Conservation (phyloP, 495 filamentous ascomycete species). For the Entonaema liquescens region DNA sequence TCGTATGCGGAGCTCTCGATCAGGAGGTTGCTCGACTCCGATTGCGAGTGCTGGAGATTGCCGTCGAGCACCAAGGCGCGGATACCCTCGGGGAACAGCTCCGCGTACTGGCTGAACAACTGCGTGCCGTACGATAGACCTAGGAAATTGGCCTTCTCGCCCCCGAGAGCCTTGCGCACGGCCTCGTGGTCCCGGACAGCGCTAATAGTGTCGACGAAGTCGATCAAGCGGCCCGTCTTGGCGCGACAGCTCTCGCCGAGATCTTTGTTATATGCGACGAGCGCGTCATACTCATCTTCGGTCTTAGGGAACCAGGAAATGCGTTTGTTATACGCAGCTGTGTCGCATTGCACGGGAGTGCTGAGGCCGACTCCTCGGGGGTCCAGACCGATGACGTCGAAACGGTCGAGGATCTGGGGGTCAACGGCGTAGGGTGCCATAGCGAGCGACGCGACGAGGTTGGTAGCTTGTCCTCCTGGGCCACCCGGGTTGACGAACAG, state of each 20-base stretch:
- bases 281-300: slow-evolving; percentile 42
- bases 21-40: slow-evolving; percentile 42
- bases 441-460: slow-evolving; percentile 21
- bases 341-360: slow-evolving; percentile 52
- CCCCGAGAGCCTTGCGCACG: slow-evolving; percentile 51
- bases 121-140: slow-evolving; percentile 67
- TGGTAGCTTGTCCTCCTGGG: slow-evolving; percentile 44
- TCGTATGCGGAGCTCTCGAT: slow-evolving; percentile 46
- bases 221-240: slow-evolving; percentile 46
- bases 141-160: slow-evolving; percentile 42
- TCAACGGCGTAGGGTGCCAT: slow-evolving; percentile 19
- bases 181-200: slow-evolving; percentile 55
- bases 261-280: slow-evolving; percentile 46
- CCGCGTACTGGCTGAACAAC: slow-evolving; percentile 57
- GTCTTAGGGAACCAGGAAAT: slow-evolving; percentile 46
- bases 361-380: slow-evolving; percentile 50
- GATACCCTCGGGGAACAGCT: slow-evolving; percentile 45
- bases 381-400: slow-evolving; percentile 47
- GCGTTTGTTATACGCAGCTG: slow-evolving; percentile 46
- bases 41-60: slow-evolving; percentile 48
- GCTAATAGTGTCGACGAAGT: slow-evolving; percentile 54
- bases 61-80: slow-evolving; percentile 45
- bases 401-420: slow-evolving; percentile 37
- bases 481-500: slow-evolving; percentile 54
- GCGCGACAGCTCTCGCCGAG: slow-evolving; percentile 50